These are phyloP conservation scores for Globisporangium radiosum DNA, from an alignment of 352 stramenopile species.

Conservation along the genomic window DNA sequence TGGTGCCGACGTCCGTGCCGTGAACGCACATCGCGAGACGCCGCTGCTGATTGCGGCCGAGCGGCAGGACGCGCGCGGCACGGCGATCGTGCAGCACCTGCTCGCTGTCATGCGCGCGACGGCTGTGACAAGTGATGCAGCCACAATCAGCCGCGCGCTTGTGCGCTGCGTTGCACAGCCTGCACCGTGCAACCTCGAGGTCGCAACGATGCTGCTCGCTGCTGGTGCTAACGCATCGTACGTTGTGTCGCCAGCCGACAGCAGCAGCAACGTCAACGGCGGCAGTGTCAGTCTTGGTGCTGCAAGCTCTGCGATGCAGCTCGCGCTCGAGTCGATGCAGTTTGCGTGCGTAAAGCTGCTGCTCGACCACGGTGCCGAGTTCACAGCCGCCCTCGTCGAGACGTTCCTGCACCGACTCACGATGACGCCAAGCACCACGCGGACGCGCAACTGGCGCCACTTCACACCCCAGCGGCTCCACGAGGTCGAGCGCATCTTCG, in stretches of 20 bases:
- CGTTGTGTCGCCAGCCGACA: background rate
- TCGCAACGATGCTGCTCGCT: conserved; percentile 31
- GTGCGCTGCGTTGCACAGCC: conserved; percentile 30
- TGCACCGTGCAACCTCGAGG: conserved; percentile 30
- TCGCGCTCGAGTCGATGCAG: conserved; percentile 29
- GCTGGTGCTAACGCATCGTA: conserved; percentile 25
- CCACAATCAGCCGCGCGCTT: conserved; percentile 25
- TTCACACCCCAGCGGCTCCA: conserved; percentile 31
- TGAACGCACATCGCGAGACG: conserved; percentile 23
- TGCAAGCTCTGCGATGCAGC: conserved; percentile 22
- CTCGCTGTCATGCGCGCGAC: conserved; percentile 11
- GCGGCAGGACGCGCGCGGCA: conserved; percentile 32
- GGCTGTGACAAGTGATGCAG: background rate
- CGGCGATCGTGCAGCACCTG: conserved; percentile 25
- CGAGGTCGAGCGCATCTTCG: conserved; percentile 40
- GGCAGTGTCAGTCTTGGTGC: too few species aligned
- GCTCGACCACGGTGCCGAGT: conserved; percentile 26
- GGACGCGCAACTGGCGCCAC: conserved; percentile 20
- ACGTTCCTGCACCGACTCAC: conserved; percentile 27
- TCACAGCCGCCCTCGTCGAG: conserved; percentile 25
- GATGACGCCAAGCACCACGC: conserved; percentile 1
- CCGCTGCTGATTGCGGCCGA: conserved; percentile 31
- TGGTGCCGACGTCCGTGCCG: conserved; percentile 23
- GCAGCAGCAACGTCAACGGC: background rate
- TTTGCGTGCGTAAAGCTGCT: conserved; percentile 32